These are phyloP conservation scores for Mentha longifolia DNA, from an alignment of 257 asterid species.

Conservation along the genomic window DNA sequence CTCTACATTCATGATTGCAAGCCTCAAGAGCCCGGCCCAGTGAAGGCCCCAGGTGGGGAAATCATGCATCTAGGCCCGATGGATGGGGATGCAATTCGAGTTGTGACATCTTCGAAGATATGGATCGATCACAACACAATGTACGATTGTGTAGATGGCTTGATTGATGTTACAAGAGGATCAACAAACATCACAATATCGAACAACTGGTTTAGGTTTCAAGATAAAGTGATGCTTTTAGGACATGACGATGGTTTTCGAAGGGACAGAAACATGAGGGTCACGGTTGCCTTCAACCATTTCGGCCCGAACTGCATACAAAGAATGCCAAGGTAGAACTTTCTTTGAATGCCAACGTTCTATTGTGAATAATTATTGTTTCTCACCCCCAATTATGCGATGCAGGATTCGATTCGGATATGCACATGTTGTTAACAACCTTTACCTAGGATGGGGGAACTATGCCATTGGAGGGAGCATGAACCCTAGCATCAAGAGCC, in stretches of 20 bases:
- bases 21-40: slow-evolving; percentile 55
- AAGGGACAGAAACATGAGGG: slow-evolving; percentile 71
- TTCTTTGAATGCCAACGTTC: background rate
- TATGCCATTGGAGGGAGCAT: slow-evolving; percentile 93
- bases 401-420: slow-evolving; percentile 76
- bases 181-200: slow-evolving; percentile 76
- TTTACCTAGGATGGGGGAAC: slow-evolving; percentile 79
- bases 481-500: slow-evolving; percentile 86
- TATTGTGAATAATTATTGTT: background rate
- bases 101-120: slow-evolving; percentile 60
- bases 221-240: slow-evolving; percentile 79
- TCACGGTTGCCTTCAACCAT: slow-evolving; percentile 82
- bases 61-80: slow-evolving; percentile 51
- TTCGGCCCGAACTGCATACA: slow-evolving; percentile 81
- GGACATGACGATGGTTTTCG: slow-evolving; percentile 77
- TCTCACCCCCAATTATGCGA: background rate
- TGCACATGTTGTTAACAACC: slow-evolving; percentile 88
- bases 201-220: slow-evolving; percentile 74
- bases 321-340: slow-evolving; percentile 80
- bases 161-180: slow-evolving; percentile 82
- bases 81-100: slow-evolving; percentile 79
- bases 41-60: slow-evolving; percentile 54
- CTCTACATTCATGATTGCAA: slow-evolving; percentile 66
- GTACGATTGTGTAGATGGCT: slow-evolving; percentile 60
- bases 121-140: slow-evolving; percentile 90